Evolutionary conservation across 139 green algal species (phyloP), one percentile per base, ranked within the genome.

Genomic region (Chlorella vulgaris): DNA sequence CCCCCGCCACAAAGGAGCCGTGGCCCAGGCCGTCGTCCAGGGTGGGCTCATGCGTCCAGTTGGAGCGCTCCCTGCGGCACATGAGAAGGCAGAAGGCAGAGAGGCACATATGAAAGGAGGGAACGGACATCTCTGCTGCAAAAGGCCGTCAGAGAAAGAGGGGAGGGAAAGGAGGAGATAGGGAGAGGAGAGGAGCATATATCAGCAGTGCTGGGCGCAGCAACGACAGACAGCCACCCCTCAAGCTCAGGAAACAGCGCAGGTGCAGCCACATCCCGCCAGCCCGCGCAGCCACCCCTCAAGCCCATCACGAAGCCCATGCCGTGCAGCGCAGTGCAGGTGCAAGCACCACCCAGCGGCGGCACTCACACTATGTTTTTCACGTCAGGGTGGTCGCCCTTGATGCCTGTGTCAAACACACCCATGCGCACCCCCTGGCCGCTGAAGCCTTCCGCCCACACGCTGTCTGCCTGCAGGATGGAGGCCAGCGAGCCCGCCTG

Each of bases 401-500:
- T 81, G 76, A 99, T 94, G 75, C 97, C 97, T 3, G 97, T 99
- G 88, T 99, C 97, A 90, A 99, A 99, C 28, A 99, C 93, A 28
- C 94, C 97, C 83, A 96, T 90, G 76, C 89, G 91, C 18, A 99
- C 91, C 29, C 89, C 89, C 66, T 91, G 74, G 7, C 96, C 96
- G 33, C 40, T 91, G 88, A 87, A 97, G 13, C 95, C 96, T 78
- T 90, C 81, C 29, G 81, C 84, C 96, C 95, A 98, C 36, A 99
- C 83, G 71, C 81, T 69, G 22, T 91, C 68, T 0, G 94, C 93
- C n/a, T 85, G 33, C 70, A 97, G 84, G 38, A 88, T 73, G 22
- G 71, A 38, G 22, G 89, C 89, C 60, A 95, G 76, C 43, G 69
- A 88, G n/a, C 24, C 21, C 29, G 6, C 3, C 76, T 63, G 69